Percentiles rank a stretch among this genome's conserved stretches.
These are phyloP conservation scores for Penicillium sp. DNA, from an alignment of 2,329 filamentous ascomycete species.

Conservation along the genomic window DNA sequence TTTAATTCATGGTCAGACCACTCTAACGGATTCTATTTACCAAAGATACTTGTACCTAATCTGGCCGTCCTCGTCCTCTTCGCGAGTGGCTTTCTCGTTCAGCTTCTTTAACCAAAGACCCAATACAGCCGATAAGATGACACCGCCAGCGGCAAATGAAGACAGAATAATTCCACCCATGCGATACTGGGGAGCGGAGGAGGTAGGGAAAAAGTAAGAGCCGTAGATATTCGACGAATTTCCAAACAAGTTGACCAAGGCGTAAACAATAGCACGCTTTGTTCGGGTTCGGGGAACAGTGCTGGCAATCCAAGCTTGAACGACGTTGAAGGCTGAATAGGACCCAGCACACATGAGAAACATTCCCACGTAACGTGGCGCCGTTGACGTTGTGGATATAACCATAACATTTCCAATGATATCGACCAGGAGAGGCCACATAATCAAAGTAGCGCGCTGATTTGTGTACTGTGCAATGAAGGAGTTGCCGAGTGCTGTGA, in stretches of 20 bases:
- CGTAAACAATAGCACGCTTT: slow-evolving; percentile 25
- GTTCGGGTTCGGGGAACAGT: slow-evolving; percentile 26
- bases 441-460: slow-evolving; percentile 17
- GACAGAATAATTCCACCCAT: slow-evolving; percentile 24
- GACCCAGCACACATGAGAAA: slow-evolving; percentile 26
- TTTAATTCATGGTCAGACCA: too few species aligned
- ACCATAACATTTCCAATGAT: slow-evolving; percentile 26
- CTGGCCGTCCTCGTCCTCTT: slow-evolving; percentile 1
- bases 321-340: slow-evolving; percentile 26
- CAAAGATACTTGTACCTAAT: slow-evolving; percentile 9
- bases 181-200: slow-evolving; percentile 18
- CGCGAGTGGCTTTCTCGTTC: background rate
- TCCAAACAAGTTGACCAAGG: slow-evolving; percentile 24
- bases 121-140: slow-evolving; percentile 11
- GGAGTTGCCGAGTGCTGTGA: slow-evolving; percentile 42
- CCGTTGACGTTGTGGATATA: slow-evolving; percentile 17
- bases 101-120: slow-evolving; percentile 2
- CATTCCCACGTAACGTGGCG: slow-evolving; percentile 22
- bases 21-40: background rate
- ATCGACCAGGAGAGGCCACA: slow-evolving; percentile 22
- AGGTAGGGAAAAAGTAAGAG: slow-evolving; percentile 25
- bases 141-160: slow-evolving; percentile 18
- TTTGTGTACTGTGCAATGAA: slow-evolving; percentile 22
- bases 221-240: slow-evolving; percentile 27
- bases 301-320: slow-evolving; percentile 28